Conservation (phyloP, 768 basidiomycete species). For the Macrolepiota dolichaula region DNA sequence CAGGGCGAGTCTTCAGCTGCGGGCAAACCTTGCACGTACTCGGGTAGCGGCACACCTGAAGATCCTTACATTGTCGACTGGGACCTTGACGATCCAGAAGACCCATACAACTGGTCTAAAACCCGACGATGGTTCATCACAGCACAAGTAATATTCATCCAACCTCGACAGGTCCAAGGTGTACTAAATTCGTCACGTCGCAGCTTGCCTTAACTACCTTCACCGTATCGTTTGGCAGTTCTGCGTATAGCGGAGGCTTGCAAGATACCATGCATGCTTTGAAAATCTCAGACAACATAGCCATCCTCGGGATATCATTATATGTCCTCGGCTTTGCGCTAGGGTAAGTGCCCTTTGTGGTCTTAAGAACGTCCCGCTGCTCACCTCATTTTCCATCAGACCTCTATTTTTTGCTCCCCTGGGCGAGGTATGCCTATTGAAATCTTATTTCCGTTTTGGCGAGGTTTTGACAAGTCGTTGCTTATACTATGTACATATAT, state of each 20-base stretch:
- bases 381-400: constrained; percentile 21
- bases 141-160: constrained; percentile 33
- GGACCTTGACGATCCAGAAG: constrained; percentile 45
- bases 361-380: neutral
- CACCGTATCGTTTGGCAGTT: constrained; percentile 58
- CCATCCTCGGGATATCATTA: constrained; percentile 56
- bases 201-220: constrained; percentile 51
- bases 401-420: constrained; percentile 56
- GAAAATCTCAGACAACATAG: constrained; percentile 45
- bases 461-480: constrained; percentile 7
- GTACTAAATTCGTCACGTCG: constrained; percentile 13
- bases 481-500: neutral
- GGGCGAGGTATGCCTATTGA: constrained; percentile 40
- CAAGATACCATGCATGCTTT: constrained; percentile 41
- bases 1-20: neutral
- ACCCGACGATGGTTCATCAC: constrained; percentile 52
- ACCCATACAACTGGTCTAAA: constrained; percentile 55
- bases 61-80: constrained; percentile 57
- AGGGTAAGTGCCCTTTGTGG: constrained; percentile 34
- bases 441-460: constrained; percentile 9
- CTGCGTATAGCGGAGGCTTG: constrained; percentile 53
- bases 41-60: constrained; percentile 42
- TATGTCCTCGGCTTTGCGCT: constrained; percentile 64
- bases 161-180: neutral
- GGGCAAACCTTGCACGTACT: constrained; percentile 24